phyloP scores from a whole-genome alignment of 2,329 filamentous ascomycete genomes.

The Fusarium sp. region DNA sequence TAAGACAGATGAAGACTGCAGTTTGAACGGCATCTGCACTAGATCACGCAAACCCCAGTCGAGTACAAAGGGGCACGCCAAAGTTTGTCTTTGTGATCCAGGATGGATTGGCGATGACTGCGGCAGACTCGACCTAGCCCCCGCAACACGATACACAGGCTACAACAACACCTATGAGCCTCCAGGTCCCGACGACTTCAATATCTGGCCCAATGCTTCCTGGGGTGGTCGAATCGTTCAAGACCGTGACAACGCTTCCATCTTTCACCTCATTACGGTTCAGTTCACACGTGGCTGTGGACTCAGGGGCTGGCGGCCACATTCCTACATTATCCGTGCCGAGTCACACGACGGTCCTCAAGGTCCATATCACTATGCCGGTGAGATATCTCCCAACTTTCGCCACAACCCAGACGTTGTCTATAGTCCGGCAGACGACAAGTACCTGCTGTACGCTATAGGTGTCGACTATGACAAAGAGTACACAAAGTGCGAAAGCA shows the following conservation, averaged over 20 bases:
- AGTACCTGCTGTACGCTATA: conserved; percentile 56
- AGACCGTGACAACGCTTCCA: conserved; percentile 48
- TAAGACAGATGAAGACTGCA: conserved; percentile 43
- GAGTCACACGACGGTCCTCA: conserved; percentile 54
- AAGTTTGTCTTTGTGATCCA: conserved; percentile 46
- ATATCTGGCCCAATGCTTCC: conserved; percentile 50
- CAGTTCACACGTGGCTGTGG: conserved; percentile 57
- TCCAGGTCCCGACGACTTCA: conserved; percentile 28
- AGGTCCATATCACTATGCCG: conserved; percentile 54
- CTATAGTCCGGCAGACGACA: conserved; percentile 54
- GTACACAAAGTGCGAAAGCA: conserved; percentile 18
- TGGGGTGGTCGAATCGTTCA: conserved; percentile 58
- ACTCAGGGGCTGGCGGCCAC: conserved; percentile 56
- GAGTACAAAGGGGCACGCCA: not conserved
- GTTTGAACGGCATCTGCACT: conserved; percentile 44
- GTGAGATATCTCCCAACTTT: conserved; percentile 53
- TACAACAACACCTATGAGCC: conserved; percentile 57
- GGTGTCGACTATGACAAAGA: conserved; percentile 40
- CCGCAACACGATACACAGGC: conserved; percentile 51
- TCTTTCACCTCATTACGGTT: conserved; percentile 57
- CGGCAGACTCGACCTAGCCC: conserved; percentile 54
- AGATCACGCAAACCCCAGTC: not conserved
- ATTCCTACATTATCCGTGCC: conserved; percentile 55
- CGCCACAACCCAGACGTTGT: conserved; percentile 57
- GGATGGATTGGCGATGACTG: conserved; percentile 57